Conservation (phyloP, 306 rosid species). For the Pterocarpus santalinus region DNA sequence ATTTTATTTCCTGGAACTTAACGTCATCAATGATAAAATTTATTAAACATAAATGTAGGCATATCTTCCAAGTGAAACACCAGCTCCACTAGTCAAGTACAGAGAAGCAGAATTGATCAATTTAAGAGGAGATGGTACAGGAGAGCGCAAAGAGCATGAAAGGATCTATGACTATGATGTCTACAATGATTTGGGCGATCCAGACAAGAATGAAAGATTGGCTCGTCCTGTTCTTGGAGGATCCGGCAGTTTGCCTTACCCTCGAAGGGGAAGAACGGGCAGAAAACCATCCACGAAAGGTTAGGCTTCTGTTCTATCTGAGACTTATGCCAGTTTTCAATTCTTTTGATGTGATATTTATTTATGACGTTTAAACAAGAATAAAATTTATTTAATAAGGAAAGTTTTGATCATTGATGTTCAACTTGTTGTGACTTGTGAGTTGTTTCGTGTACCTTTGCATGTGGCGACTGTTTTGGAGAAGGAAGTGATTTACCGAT, state of each 20-base stretch:
- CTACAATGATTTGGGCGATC: conserved; percentile 78
- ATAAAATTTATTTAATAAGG: no score
- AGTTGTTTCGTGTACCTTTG: no score
- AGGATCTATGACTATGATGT: conserved; percentile 80
- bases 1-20: no score
- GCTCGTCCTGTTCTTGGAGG: conserved; percentile 85
- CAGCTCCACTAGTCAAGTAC: conserved; percentile 58
- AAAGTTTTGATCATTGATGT: no score
- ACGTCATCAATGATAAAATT: no score
- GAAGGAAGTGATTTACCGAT: no score
- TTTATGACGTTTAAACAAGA: no score
- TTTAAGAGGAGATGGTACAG: conserved; percentile 77
- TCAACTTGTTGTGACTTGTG: no score
- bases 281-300: conserved; percentile 64
- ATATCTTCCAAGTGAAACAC: conserved; percentile 79
- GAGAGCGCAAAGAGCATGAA: conserved; percentile 77
- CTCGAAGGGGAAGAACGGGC: conserved; percentile 87
- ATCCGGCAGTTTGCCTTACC: conserved; percentile 67
- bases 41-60: conserved; percentile 51
- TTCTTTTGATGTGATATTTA: no score
- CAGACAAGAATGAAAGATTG: conserved; percentile 49
- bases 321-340: no score
- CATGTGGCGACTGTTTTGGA: no score
- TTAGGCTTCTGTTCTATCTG: neutral
- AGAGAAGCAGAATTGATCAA: conserved; percentile 62